These are phyloP conservation scores for Trichosporon asahii DNA, from an alignment of 1,284 basidiomycete genomes.

Conservation along the genomic window DNA sequence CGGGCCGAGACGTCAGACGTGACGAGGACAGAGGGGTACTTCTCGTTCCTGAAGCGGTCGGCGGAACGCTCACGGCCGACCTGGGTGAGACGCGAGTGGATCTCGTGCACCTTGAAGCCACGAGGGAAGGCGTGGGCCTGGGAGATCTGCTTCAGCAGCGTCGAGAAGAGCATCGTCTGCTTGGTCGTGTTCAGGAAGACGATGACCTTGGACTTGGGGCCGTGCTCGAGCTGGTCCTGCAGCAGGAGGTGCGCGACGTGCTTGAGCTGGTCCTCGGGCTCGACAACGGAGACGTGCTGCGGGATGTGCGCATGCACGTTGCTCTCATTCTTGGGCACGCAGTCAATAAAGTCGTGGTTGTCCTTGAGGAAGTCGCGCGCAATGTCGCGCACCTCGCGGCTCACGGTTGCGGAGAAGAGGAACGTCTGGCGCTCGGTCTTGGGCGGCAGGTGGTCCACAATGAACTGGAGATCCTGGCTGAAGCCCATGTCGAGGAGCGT, in stretches of 20 bases:
- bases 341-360: slow-evolving; percentile 62
- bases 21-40: slow-evolving; percentile 65
- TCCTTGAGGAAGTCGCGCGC: slow-evolving; percentile 59
- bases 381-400: slow-evolving; percentile 54
- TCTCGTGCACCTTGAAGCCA: slow-evolving; percentile 67
- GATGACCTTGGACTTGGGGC: slow-evolving; percentile 71
- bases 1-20: slow-evolving; percentile 88
- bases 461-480: slow-evolving; percentile 78
- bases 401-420: slow-evolving; percentile 85
- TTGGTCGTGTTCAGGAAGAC: slow-evolving; percentile 89
- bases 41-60: slow-evolving; percentile 64
- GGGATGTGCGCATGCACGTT: slow-evolving; percentile 73
- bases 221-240: slow-evolving; percentile 81
- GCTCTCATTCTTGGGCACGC: slow-evolving; percentile 59
- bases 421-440: slow-evolving; percentile 71
- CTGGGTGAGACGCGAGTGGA: slow-evolving; percentile 80
- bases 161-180: slow-evolving; percentile 72
- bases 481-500: slow-evolving; percentile 96
- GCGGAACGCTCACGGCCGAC: slow-evolving; percentile 63
- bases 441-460: slow-evolving; percentile 65
- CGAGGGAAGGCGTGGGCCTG: slow-evolving; percentile 54
- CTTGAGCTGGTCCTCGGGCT: slow-evolving; percentile 69
- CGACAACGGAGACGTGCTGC: slow-evolving; percentile 76
- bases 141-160: slow-evolving; percentile 60
- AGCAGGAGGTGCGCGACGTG: slow-evolving; percentile 76